Percentiles rank a stretch among this genome's conserved stretches.
phyloP scores from a whole-genome alignment of 805 yeast species.

The Wickerhamomyces bisporus region DNA sequence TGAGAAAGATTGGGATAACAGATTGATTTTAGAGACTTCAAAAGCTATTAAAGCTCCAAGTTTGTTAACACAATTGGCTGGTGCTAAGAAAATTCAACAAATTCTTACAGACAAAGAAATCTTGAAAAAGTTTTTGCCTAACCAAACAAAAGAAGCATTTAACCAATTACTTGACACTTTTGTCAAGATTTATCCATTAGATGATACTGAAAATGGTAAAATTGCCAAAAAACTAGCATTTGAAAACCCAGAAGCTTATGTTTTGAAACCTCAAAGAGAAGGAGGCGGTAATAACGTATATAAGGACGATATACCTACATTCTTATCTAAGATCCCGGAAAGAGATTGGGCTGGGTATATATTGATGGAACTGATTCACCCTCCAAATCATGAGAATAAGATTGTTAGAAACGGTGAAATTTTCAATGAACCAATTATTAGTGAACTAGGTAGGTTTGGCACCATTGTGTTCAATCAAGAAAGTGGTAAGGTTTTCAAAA shows the following conservation, averaged over 20 bases:
- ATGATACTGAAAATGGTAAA: conserved; percentile 56
- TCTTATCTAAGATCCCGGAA: conserved; percentile 54
- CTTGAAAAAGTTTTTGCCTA: conserved; percentile 43
- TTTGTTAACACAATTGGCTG: conserved; percentile 81
- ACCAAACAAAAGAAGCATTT: conserved; percentile 21
- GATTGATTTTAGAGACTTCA: conserved; percentile 67
- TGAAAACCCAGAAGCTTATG: conserved; percentile 64
- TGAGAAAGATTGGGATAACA: conserved; percentile 70
- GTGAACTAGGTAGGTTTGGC: conserved; percentile 92
- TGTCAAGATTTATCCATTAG: conserved; percentile 85
- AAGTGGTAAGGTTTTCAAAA: conserved; percentile 49
- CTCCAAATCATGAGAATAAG: conserved; percentile 63
- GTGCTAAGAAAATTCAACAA: conserved; percentile 93
- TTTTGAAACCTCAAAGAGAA: conserved; percentile 95
- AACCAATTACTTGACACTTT: conserved; percentile 50
- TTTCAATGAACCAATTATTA: conserved; percentile 67
- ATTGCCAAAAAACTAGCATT: conserved; percentile 64
- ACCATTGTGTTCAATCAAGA: conserved; percentile 67
- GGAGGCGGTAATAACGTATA: conserved; percentile 98
- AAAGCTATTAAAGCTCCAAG: conserved; percentile 90
- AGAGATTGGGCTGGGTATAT: conserved; percentile 86
- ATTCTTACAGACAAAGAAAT: conserved; percentile 55
- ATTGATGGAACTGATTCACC: conserved; percentile 87
- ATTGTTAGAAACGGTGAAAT: conserved; percentile 65
- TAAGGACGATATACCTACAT: conserved; percentile 76